Conservation (phyloP, 2,329 filamentous ascomycete genomes). For the Thelonectria discophora region DNA sequence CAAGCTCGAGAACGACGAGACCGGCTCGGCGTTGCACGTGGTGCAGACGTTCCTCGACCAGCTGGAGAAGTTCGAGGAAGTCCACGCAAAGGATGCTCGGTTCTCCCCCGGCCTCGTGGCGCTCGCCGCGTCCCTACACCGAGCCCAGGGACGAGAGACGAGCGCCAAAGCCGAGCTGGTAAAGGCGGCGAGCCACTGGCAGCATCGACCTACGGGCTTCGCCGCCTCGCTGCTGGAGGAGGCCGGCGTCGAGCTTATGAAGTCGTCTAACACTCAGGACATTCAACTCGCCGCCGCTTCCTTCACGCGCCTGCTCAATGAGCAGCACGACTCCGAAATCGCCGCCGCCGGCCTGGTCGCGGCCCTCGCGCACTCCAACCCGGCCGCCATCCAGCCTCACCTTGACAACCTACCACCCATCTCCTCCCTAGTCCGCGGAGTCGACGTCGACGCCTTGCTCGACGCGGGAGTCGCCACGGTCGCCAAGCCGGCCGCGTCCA, state of each 20-base stretch:
- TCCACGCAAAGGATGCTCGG: conserved; percentile 72
- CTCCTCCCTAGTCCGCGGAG: conserved; percentile 65
- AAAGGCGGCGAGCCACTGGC: conserved; percentile 85
- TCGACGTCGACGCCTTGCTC: conserved; percentile 71
- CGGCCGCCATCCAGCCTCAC: conserved; percentile 63
- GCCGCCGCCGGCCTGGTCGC: conserved; percentile 88
- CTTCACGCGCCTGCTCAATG: conserved; percentile 75
- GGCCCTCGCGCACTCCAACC: conserved; percentile 72
- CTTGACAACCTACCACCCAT: conserved; percentile 68
- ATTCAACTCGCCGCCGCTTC: conserved; percentile 77
- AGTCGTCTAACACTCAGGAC: conserved; percentile 75
- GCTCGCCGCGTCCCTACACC: conserved; percentile 81
- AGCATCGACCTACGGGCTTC: conserved; percentile 58
- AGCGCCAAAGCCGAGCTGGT: conserved; percentile 78
- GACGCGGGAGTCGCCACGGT: conserved; percentile 67
- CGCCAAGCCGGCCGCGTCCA: conserved; percentile 49
- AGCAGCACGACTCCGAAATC: conserved; percentile 72
- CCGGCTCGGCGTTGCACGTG: conserved; percentile 76
- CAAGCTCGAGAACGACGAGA: conserved; percentile 76
- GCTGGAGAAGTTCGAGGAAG: conserved; percentile 68
- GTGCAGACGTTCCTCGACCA: conserved; percentile 79
- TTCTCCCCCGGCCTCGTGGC: conserved; percentile 88
- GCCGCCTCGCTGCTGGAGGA: conserved; percentile 77
- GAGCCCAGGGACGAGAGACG: conserved; percentile 74
- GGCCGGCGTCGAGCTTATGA: conserved; percentile 83